Conservation (phyloP, 78 protist genomes). For the Corallochytrium limacisporum region DNA sequence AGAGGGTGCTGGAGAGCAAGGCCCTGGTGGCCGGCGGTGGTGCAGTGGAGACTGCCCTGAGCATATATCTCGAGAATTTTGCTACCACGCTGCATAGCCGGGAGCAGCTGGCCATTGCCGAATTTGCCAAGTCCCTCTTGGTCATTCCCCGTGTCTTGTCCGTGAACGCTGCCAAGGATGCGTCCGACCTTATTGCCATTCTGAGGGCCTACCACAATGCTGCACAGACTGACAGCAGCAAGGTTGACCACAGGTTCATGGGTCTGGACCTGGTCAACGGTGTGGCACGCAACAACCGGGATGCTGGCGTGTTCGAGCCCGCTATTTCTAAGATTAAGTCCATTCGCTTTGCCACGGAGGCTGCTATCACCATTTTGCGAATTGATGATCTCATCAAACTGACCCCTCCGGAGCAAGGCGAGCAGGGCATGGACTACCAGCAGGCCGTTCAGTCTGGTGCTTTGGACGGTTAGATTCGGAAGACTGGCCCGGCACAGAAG, state of each 20-base stretch:
- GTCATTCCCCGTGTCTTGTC: conserved; percentile 95
- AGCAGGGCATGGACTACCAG: neutral
- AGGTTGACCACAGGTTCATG: conserved; percentile 20
- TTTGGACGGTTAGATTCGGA: neutral
- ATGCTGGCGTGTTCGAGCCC: conserved; percentile 98
- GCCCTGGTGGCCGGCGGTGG: conserved; percentile 87
- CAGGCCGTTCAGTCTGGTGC: neutral
- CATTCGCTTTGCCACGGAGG: conserved; percentile 96
- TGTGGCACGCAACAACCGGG: conserved; percentile 65
- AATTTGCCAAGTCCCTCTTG: conserved; percentile 92
- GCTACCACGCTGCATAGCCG: conserved; percentile 81
- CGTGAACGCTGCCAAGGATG: conserved; percentile 92
- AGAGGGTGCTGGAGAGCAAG: conserved; percentile 77
- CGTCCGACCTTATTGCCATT: conserved; percentile 80
- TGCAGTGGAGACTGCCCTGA: conserved; percentile 94
- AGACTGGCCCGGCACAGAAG: too few relatives aligned
- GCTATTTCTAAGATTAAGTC: conserved; percentile 82
- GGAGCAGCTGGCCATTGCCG: conserved; percentile 94
- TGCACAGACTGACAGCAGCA: conserved; percentile 60
- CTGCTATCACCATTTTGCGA: conserved; percentile 91
- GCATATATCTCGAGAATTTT: conserved; percentile 84
- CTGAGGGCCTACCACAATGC: conserved; percentile 84
- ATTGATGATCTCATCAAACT: conserved; percentile 89
- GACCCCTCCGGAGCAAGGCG: neutral
- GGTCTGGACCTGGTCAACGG: conserved; percentile 75